phyloP scores from a whole-genome alignment of 2,329 filamentous ascomycete genomes.

The Clarireedia hainanense region DNA sequence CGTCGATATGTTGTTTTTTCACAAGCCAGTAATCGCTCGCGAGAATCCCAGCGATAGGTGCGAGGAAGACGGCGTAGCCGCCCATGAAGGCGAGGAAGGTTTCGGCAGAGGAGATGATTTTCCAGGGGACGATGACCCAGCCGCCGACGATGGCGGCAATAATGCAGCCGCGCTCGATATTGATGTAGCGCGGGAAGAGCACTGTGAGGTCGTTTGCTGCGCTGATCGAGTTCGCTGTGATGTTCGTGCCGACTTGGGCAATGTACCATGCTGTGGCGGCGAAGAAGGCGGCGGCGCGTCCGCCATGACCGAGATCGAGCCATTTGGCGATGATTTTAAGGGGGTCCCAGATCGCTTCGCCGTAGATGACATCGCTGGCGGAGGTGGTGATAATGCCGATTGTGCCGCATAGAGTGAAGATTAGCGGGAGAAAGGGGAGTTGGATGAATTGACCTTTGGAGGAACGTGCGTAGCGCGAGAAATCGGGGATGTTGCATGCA shows the following conservation, averaged over 20 bases:
- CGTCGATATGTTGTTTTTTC: conserved; percentile 30
- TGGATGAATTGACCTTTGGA: conserved; percentile 33
- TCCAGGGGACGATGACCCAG: conserved; percentile 58
- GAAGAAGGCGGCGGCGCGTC: conserved; percentile 39
- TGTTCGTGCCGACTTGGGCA: conserved; percentile 47
- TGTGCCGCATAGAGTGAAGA: conserved; percentile 29
- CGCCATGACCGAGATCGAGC: conserved; percentile 36
- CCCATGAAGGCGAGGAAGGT: conserved; percentile 59
- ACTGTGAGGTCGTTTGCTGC: conserved; percentile 50
- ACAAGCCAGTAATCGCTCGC: conserved; percentile 51
- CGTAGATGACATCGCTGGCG: conserved; percentile 44
- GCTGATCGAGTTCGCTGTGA: conserved; percentile 47
- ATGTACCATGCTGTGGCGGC: conserved; percentile 45
- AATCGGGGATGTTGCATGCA: conserved; percentile 31
- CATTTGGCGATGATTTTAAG: conserved; percentile 38
- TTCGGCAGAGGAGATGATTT: conserved; percentile 50
- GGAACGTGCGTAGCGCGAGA: conserved; percentile 27
- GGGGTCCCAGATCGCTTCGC: conserved; percentile 43
- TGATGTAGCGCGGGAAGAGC: conserved; percentile 44
- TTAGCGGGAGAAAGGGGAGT: conserved; percentile 26
- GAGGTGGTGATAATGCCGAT: conserved; percentile 52
- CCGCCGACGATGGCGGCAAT: conserved; percentile 44
- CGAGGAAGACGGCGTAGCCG: conserved; percentile 55
- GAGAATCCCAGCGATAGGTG: conserved; percentile 52
- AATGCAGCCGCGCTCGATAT: conserved; percentile 48